Evolutionary conservation across 1,139 yeast genomes (phyloP).

Genomic region (Yamadazyma trypodendri): DNA sequence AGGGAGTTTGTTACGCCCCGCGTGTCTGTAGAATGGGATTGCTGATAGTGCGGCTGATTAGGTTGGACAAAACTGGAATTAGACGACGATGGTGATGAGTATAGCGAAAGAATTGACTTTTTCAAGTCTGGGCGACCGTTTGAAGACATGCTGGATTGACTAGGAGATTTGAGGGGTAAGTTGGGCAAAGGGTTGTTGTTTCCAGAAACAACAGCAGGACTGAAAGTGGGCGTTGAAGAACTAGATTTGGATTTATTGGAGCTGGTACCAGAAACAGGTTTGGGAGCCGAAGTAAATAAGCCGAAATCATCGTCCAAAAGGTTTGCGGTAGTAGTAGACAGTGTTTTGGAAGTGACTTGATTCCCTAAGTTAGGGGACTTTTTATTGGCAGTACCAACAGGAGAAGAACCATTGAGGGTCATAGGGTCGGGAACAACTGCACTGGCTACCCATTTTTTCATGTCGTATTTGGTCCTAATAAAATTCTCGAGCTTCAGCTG

Average conservation of each 20-base stretch:
- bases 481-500: slow-evolving; percentile 85
- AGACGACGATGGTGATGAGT: slow-evolving; percentile 64
- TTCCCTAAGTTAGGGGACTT: slow-evolving; percentile 22
- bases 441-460: slow-evolving; percentile 76
- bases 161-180: slow-evolving; percentile 11
- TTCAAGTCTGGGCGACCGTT: slow-evolving; percentile 65
- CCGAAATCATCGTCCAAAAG: slow-evolving; percentile 45
- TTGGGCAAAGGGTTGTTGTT: slow-evolving; percentile 12
- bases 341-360: neutral
- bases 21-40: slow-evolving; percentile 1
- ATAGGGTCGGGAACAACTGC: slow-evolving; percentile 59
- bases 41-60: slow-evolving; percentile 9
- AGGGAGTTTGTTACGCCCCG: slow-evolving; percentile 25
- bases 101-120: slow-evolving; percentile 84
- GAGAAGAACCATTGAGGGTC: slow-evolving; percentile 21
- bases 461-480: slow-evolving; percentile 86
- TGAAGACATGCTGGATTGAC: slow-evolving; percentile 31
- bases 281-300: slow-evolving; percentile 29
- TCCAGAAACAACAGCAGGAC: slow-evolving; percentile 5
- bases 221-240: slow-evolving; percentile 4
- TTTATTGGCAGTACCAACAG: neutral
- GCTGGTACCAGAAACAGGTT: too few species aligned
- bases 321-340: slow-evolving; percentile 8
- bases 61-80: slow-evolving; percentile 34
- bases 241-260: slow-evolving; percentile 7